phyloP scores from a whole-genome alignment of 2,329 filamentous ascomycete genomes.

The Clonostachys rosea region DNA sequence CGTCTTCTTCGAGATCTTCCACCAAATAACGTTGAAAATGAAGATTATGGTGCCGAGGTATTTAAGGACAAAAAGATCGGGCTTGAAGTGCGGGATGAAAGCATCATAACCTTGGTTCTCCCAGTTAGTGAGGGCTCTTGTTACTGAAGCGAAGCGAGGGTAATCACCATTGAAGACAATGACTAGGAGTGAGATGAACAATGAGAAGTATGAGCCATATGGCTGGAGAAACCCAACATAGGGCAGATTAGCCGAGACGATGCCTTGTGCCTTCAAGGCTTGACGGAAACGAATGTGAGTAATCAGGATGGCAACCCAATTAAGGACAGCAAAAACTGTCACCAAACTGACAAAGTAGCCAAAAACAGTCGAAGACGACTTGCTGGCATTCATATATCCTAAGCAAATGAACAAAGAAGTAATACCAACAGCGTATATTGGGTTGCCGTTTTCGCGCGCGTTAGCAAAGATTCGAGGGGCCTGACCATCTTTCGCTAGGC shows the following conservation, averaged over 20 bases:
- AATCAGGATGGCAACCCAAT: constrained; percentile 34
- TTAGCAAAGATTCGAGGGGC: constrained; percentile 26
- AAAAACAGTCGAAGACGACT: constrained; percentile 27
- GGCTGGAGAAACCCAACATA: constrained; percentile 31
- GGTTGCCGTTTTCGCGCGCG: constrained; percentile 29
- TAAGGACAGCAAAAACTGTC: constrained; percentile 35
- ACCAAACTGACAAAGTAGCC: constrained; percentile 35
- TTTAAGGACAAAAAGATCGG: constrained; percentile 59
- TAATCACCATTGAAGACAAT: constrained; percentile 56
- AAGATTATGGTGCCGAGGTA: constrained; percentile 31
- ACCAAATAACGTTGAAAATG: constrained; percentile 57
- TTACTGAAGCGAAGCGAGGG: no score
- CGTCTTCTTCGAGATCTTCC: constrained; percentile 57
- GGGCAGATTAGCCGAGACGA: constrained; percentile 23
- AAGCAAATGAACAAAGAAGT: constrained; percentile 27
- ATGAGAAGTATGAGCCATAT: constrained; percentile 26
- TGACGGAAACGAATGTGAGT: constrained; percentile 30
- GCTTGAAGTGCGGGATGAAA: constrained; percentile 58
- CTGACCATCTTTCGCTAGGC: constrained; percentile 32
- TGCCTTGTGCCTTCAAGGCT: constrained; percentile 28
- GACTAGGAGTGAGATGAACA: constrained; percentile 57
- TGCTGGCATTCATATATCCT: constrained; percentile 32
- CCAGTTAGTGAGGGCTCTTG: no score
- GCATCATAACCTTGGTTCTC: constrained; percentile 38
- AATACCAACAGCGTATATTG: constrained; percentile 27